These are phyloP conservation scores for Torulaspora indica DNA, from an alignment of 805 yeast species.

Conservation along the genomic window DNA sequence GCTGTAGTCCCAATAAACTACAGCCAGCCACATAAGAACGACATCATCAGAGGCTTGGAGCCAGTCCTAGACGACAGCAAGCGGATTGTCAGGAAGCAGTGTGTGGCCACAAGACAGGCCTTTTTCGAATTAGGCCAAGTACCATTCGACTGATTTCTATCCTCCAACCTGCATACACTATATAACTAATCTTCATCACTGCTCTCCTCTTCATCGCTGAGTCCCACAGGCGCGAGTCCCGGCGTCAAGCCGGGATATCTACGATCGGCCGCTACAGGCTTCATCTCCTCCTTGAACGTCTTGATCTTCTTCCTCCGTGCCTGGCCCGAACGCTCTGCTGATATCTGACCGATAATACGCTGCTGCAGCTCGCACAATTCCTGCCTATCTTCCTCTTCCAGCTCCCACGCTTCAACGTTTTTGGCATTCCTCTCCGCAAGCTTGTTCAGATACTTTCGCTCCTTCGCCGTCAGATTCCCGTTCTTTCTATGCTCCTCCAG, in stretches of 20 bases:
- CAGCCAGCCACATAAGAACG: constrained; percentile 49
- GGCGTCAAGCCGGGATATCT: constrained; percentile 67
- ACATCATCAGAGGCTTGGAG: constrained; percentile 46
- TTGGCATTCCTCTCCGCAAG: constrained; percentile 38
- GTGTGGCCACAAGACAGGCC: constrained; percentile 75
- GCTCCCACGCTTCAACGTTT: constrained; percentile 41
- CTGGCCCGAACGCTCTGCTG: constrained; percentile 34
- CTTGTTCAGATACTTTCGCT: constrained; percentile 35
- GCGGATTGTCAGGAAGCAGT: constrained; percentile 68
- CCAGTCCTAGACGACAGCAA: constrained; percentile 64
- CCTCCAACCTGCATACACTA: constrained; percentile 1
- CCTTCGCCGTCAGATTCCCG: constrained; percentile 34
- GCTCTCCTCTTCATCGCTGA: constrained; percentile 48
- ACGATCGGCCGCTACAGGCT: constrained; percentile 22
- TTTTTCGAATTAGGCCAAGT: constrained; percentile 53
- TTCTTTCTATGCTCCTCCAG: constrained; percentile 34
- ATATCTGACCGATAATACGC: constrained; percentile 43
- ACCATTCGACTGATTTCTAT: constrained; percentile 31
- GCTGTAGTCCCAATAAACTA: constrained; percentile 37
- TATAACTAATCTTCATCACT: constrained; percentile 29
- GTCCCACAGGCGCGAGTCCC: constrained; percentile 78
- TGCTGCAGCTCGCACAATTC: constrained; percentile 43
- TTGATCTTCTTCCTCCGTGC: constrained; percentile 26
- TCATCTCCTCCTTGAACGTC: constrained; percentile 31
- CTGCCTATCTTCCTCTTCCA: constrained; percentile 35